Percentiles rank a stretch among this genome's conserved stretches.
phyloP scores from a whole-genome alignment of 495 filamentous ascomycete genomes.

The Peziza echinospora region DNA sequence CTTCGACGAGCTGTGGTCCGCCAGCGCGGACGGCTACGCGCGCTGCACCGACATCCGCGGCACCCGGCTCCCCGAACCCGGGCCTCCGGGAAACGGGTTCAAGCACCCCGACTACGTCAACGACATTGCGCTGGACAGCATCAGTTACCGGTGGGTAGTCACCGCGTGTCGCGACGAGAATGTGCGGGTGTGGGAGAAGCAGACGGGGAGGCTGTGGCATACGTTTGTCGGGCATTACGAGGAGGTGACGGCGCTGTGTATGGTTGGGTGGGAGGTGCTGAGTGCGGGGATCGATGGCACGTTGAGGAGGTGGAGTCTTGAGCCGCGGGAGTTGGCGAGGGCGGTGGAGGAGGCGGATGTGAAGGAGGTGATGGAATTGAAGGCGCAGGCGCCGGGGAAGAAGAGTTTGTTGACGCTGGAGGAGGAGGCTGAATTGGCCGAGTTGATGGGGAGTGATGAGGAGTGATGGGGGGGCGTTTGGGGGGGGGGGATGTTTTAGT shows the following conservation, averaged over 20 bases:
- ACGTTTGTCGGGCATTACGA: conserved; percentile 73
- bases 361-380: conserved; percentile 22
- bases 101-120: conserved; percentile 75
- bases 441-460: conserved; percentile 73
- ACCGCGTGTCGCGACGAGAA: conserved; percentile 84
- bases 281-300: conserved; percentile 82
- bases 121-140: conserved; percentile 49
- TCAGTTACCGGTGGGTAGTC: conserved; percentile 49
- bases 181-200: conserved; percentile 64
- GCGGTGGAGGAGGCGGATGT: conserved; percentile 21
- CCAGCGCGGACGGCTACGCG: conserved; percentile 71
- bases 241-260: conserved; percentile 60
- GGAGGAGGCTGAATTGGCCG: conserved; percentile 70
- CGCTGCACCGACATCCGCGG: conserved; percentile 45
- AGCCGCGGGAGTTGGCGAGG: conserved; percentile 37
- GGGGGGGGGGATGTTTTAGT: no score
- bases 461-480: no score
- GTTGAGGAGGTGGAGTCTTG: conserved; percentile 57
- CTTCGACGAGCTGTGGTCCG: conserved; percentile 63
- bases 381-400: conserved; percentile 19
- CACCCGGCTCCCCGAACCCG: conserved; percentile 21
- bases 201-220: conserved; percentile 52
- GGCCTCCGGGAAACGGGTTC: conserved; percentile 47
- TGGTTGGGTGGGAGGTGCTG: conserved; percentile 38
- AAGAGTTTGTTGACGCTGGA: conserved; percentile 44